Evolutionary conservation across 306 rosid genomes (phyloP), one percentile per base, ranked within the genome.

Genomic region (Cotoneaster glaucophyllus): DNA sequence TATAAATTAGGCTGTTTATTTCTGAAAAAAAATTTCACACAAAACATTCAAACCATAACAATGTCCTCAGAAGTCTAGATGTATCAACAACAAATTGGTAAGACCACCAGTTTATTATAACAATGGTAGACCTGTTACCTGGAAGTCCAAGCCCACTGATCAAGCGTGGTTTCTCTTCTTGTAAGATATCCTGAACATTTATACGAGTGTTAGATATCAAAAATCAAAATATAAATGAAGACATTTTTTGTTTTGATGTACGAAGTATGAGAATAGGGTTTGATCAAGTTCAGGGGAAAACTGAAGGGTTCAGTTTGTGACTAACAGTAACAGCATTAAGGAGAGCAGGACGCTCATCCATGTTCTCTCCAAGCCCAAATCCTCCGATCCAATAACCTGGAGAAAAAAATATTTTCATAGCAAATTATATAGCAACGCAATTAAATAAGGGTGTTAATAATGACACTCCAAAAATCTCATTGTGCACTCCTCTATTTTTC

Each of bases 381-480:
- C 97, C 97, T 82, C 97, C 98, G 71, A 95, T 83, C 95, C 95
- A 95, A 74, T 86, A 95, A 77, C 97, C 98, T 92, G 45, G 80
- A 80, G n/a, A 65, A 74, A 73, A 37, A 59, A 18, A 41, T 25
- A 12, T 28, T 57, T 22, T 31, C 52, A 65, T 69, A n/a, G 56
- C 44, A 48, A 48, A 37, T 19, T 57, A 21, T 11, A 28, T 13
- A 28, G 5, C 57, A n/a, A 24, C 4, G 18, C 5, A 34, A 61
- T 25, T 25, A 61, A 45, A 67, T n/a, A 37, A 37, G 41, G 41
- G 41, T 37, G 41, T 37, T 37, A 37, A 37, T 37, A 37, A 37
- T 37, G 41, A 37, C 41, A 37, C 41, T 37, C 41, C 41, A 37
- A 37, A 34, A 37, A 37, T 37, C 41, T 7, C 41, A 37, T 37